Conservation (phyloP, 805 yeast genomes). For the Candida chilensis region DNA sequence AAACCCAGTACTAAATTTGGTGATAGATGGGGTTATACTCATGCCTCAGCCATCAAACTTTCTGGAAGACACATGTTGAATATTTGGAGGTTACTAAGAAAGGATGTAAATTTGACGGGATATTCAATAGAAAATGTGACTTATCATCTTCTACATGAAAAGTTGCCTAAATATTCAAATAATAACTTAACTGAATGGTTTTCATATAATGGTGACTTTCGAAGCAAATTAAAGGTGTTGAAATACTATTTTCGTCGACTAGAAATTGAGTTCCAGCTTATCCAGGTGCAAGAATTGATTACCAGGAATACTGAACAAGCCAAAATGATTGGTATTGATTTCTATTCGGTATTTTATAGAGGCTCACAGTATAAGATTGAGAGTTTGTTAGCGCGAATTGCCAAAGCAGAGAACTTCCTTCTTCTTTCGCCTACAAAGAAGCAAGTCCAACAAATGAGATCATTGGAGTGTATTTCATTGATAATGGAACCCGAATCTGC, state of each 20-base stretch:
- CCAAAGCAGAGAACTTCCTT: constrained; percentile 68
- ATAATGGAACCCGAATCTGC: constrained; percentile 88
- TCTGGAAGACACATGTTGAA: constrained; percentile 82
- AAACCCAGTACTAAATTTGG: constrained; percentile 44
- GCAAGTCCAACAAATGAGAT: constrained; percentile 76
- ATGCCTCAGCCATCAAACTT: constrained; percentile 59
- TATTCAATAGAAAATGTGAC: constrained; percentile 75
- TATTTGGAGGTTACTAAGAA: constrained; percentile 70
- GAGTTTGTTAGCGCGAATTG: constrained; percentile 64
- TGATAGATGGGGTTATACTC: constrained; percentile 76
- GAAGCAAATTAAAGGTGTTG: constrained; percentile 27
- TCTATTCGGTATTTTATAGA: constrained; percentile 74
- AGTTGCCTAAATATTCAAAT: constrained; percentile 56
- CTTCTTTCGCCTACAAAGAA: constrained; percentile 71
- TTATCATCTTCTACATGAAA: constrained; percentile 53
- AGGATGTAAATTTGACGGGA: constrained; percentile 52
- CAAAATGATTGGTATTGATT: constrained; percentile 81
- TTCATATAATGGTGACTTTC: no score
- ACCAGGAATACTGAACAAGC: constrained; percentile 75
- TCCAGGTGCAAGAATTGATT: constrained; percentile 57
- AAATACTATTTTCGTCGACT: constrained; percentile 38
- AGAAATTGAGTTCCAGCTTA: constrained; percentile 32
- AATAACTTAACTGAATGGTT: constrained; percentile 30
- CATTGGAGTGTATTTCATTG: constrained; percentile 81
- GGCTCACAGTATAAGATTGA: constrained; percentile 96